Percentiles rank a stretch among this genome's conserved stretches.
phyloP scores from a whole-genome alignment of 768 basidiomycete genomes.

The Lenzites betulinus region DNA sequence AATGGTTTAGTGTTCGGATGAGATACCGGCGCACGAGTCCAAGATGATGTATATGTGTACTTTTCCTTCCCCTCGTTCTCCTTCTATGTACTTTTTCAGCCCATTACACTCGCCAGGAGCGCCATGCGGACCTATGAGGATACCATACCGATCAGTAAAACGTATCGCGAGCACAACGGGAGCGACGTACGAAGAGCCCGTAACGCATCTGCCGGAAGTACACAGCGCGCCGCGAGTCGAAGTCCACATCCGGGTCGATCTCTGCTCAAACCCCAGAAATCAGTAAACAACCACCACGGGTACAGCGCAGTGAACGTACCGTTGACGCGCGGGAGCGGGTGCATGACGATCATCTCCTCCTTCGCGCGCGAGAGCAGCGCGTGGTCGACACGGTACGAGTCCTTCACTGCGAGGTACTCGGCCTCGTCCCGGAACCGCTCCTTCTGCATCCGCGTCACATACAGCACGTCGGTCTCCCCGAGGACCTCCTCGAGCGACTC shows the following conservation, averaged over 20 bases:
- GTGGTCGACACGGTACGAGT: conserved; percentile 92
- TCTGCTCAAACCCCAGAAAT: conserved; percentile 48
- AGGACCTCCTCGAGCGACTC: conserved; percentile 92
- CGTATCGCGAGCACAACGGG: not conserved
- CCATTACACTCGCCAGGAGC: conserved; percentile 49
- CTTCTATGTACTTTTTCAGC: not conserved
- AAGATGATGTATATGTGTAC: too few species aligned
- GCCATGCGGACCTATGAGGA: conserved; percentile 51
- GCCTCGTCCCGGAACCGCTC: conserved; percentile 82
- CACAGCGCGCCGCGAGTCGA: conserved; percentile 88
- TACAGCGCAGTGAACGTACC: conserved; percentile 45
- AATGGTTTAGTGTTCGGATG: too few species aligned
- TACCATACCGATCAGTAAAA: not conserved
- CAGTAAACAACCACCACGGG: not conserved
- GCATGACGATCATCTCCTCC: conserved; percentile 98
- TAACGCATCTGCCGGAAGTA: conserved; percentile 99
- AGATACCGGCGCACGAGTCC: too few species aligned
- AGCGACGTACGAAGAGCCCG: conserved; percentile 86
- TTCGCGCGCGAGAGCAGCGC: conserved; percentile 91
- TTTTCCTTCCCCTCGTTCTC: not conserved
- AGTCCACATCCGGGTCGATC: conserved; percentile 98
- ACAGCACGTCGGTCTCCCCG: conserved; percentile 91
- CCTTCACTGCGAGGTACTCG: conserved; percentile 91
- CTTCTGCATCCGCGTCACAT: conserved; percentile 95
- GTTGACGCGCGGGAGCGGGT: conserved; percentile 93